Evolutionary conservation across 129 eudicot species (phyloP).

Genomic region (Ambrosia artemisiifolia): DNA sequence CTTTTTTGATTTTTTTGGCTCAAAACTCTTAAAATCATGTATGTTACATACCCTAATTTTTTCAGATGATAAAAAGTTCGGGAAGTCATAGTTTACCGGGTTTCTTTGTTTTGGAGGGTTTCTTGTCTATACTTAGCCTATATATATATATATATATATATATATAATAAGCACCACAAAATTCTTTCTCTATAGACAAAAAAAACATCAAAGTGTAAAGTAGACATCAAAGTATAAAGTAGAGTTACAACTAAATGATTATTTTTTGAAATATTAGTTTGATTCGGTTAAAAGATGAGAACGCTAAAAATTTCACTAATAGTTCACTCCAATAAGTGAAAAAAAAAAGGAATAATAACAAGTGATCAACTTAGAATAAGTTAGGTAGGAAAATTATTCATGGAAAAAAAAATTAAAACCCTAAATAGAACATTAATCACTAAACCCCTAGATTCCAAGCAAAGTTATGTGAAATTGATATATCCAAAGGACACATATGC

Average conservation of each 20-base stretch:
- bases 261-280: slow-evolving; percentile 15
- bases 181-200: slow-evolving; percentile 7
- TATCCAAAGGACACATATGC: no score
- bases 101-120: no score
- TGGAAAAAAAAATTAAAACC: not conserved
- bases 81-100: no score
- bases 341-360: not conserved
- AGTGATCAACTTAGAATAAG: not conserved
- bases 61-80: no score
- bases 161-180: not conserved
- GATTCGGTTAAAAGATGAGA: slow-evolving; percentile 16
- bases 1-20: no score
- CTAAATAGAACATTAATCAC: no score
- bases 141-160: no score
- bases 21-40: no score
- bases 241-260: not conserved
- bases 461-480: no score
- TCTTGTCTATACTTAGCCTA: no score
- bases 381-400: not conserved
- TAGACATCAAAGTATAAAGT: slow-evolving; percentile 17
- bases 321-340: slow-evolving; percentile 3
- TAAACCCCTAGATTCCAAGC: no score
- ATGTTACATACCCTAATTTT: no score
- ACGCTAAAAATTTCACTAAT: not conserved
- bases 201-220: slow-evolving; percentile 16